Evolutionary conservation across 2,329 filamentous ascomycete genomes (phyloP), one percentile per base, ranked within the genome.

Genomic region (Aureobasidium subglaciale): DNA sequence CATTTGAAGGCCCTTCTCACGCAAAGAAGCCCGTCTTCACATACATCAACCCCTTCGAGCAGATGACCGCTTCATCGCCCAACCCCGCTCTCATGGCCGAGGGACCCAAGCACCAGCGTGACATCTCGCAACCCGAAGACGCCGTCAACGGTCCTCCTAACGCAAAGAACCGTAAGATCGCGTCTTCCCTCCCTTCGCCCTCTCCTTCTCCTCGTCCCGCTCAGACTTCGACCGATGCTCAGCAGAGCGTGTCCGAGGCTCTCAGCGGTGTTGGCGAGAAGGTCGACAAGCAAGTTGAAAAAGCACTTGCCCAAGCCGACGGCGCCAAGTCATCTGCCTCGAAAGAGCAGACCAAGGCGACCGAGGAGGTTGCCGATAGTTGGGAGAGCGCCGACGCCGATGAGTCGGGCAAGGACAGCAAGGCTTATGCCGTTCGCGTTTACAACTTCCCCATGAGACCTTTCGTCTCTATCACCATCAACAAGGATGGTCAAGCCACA

Each of bases 381-480:
- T 95, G 90, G 90, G 90, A 96, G 75, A 95, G 86, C 61, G 88
- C 87, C 4, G 89, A 91, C 64, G 82, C 82, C 55, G 84, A 86
- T 60, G 86, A 87, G 58, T 82, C 66, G 43, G 80, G 82, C 30
- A 87, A 90, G 68, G 83, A 85, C 57, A 83, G 84, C 57, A 79
- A 83, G 50, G 71, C 81, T 42, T 78, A 84, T 24, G 83, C 96
- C 35, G 68, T 71, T n/a, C 63, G 64, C 67, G 91, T 97, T 43
- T 93, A 88, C 75, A 95, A 95, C 70, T 96, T 99, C 70, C 93
- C 93, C 15, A 90, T 99, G 86, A 89, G 87, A 70, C 93, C 93
- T 4, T 99, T 95, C 79, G 91, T 95, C 61, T 87, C 91, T 18
- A 93, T 99, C 67, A 84, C 82, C 11, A 81, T 97, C 63, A 70